Evolutionary conservation across 768 basidiomycete species (phyloP).

Genomic region (Naganishia antarctica): DNA sequence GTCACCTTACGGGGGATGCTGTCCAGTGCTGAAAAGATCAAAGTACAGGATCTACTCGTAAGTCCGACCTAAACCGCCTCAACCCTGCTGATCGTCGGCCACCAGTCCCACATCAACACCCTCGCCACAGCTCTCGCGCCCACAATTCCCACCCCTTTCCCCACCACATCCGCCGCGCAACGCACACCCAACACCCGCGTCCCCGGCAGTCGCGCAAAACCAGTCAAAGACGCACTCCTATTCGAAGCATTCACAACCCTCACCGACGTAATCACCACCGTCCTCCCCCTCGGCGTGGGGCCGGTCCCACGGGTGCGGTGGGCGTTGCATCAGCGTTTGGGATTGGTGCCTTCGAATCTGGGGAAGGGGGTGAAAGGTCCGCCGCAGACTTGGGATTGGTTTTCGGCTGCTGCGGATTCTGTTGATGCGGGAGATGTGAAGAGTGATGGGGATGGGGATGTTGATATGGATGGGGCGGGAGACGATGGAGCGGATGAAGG

Average conservation of each 20-base stretch:
- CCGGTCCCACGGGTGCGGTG: slow-evolving; percentile 3
- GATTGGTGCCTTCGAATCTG: neutral
- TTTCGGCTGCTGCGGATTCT: slow-evolving; percentile 12
- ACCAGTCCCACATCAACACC: neutral
- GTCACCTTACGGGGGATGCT: neutral
- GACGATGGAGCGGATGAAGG: slow-evolving; percentile 14
- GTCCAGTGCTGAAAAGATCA: neutral
- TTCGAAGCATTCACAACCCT: neutral
- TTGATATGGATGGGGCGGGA: neutral
- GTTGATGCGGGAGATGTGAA: neutral
- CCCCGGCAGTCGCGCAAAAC: slow-evolving; percentile 9
- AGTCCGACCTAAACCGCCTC: neutral
- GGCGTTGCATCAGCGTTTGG: slow-evolving; percentile 28
- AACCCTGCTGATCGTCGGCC: neutral
- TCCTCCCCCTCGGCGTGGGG: neutral
- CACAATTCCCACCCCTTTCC: neutral
- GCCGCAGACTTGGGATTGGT: slow-evolving; percentile 14
- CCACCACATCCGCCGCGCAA: neutral
- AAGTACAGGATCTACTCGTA: neutral
- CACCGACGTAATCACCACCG: neutral
- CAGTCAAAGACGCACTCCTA: slow-evolving; percentile 4
- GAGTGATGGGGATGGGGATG: neutral
- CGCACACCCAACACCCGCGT: slow-evolving; percentile 1
- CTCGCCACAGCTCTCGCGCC: neutral
- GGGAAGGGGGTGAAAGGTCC: neutral